Evolutionary conservation across 768 basidiomycete species (phyloP).

Genomic region (Pleurotus tuber-regium): DNA sequence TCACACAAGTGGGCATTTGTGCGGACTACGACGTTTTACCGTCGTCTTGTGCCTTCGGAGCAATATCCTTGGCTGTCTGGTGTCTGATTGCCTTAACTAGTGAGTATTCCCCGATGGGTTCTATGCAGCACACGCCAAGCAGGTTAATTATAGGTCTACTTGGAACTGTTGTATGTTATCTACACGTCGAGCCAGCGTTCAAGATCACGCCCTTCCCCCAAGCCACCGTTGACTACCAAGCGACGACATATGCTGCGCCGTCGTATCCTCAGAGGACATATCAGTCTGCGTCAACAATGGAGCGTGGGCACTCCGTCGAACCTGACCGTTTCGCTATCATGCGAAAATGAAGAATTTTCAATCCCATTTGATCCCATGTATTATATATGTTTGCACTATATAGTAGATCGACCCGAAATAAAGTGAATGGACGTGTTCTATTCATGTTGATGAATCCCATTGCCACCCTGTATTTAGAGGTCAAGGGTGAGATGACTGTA

Average conservation of each 20-base stretch:
- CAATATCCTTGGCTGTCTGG: neutral
- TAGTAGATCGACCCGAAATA: too few relatives aligned
- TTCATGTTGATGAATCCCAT: too few relatives aligned
- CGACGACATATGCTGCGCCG: neutral
- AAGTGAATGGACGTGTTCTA: too few relatives aligned
- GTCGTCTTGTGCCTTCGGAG: constrained; percentile 3
- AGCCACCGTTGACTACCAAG: constrained; percentile 1
- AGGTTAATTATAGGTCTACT: neutral
- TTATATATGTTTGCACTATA: too few relatives aligned
- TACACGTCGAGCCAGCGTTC: constrained; percentile 6
- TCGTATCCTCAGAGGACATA: constrained; percentile 4
- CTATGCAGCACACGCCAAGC: neutral
- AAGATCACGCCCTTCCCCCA: constrained; percentile 8
- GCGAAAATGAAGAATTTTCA: neutral
- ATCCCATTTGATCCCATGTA: neutral
- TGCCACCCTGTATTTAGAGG: too few relatives aligned
- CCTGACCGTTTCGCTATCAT: neutral
- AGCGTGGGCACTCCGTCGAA: neutral
- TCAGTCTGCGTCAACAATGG: neutral
- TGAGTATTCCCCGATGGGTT: neutral
- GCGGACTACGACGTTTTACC: neutral
- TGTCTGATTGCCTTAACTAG: constrained; percentile 1
- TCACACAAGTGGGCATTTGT: neutral
- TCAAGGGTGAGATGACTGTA: constrained; percentile 20
- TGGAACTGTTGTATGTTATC: constrained; percentile 2